A percentile compares a stretch with the other conserved stretches of the same genome.
phyloP scores from a whole-genome alignment of 139 green algal genomes.

The Volvox africanus region DNA sequence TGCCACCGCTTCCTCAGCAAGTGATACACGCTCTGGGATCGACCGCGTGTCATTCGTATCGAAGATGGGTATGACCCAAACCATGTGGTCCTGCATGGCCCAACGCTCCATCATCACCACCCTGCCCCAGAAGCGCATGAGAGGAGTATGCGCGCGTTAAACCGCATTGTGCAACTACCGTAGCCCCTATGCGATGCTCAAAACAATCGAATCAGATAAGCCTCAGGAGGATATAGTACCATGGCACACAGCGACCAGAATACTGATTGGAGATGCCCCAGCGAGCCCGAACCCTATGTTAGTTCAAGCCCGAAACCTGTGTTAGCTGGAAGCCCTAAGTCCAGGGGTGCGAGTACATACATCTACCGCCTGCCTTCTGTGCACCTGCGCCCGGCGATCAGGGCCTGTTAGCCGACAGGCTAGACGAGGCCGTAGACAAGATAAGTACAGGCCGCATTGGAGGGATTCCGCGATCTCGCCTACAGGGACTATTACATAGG shows the following conservation, averaged over 20 bases:
- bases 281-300: too few relatives aligned
- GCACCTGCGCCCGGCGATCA: too few relatives aligned
- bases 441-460: too few relatives aligned
- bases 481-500: neutral
- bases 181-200: neutral
- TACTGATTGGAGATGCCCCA: neutral
- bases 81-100: neutral
- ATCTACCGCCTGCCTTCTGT: too few relatives aligned
- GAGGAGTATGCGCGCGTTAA: neutral
- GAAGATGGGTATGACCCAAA: slow-evolving; percentile 6
- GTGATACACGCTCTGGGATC: neutral
- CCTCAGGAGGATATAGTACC: neutral
- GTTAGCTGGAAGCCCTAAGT: too few relatives aligned
- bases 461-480: too few relatives aligned
- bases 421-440: too few relatives aligned
- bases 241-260: neutral
- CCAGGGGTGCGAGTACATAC: too few relatives aligned
- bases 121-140: neutral
- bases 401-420: too few relatives aligned
- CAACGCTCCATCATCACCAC: neutral
- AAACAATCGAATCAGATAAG: neutral
- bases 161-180: neutral
- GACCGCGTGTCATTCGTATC: neutral
- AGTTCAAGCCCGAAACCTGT: too few relatives aligned
- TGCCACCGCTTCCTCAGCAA: neutral